Base-by-base conservation (phyloP, 305 asterid genomes). In the Fraxinus xanthoxyloides region DNA sequence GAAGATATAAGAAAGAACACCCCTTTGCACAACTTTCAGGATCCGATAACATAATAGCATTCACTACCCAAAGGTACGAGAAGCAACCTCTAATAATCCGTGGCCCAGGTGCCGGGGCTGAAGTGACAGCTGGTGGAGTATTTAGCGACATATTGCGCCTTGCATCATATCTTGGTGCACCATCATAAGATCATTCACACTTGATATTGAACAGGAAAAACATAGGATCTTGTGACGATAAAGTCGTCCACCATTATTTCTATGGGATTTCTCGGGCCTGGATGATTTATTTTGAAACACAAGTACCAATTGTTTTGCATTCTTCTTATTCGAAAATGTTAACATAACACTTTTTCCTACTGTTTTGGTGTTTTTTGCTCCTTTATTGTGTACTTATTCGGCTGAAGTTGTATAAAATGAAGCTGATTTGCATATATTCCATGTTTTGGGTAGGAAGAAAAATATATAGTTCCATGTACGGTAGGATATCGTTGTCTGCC, bases 51-150 rank as follows among this genome's bases (percentile, higher is more conserved):
- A 94, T 94, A 84, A 96, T 94, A 77, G 98, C 99, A 7, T 94
- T 96, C 92, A 90, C 98, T n/a, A 96, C 97, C 26, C 97, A 89
- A 91, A 94, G 99, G 86, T 96, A 96, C 40, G 90, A 89, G 72
- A 93, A 92, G 86, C 98, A 94, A 79, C 98, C 98, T 0, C 77
- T 94, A 76, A 94, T 96, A 8, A 91, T 96, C 48, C 99, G 98
- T 76, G 99, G 98, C 48, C 99, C 99, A 0, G 98, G 99, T 83
- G 99, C 99, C n/a, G 99, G 99, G 59, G 99, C 99, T 24, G 98
- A 91, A 90, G 99, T 96, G 59, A 96, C 98, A 0, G 98, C 99
- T 7, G 99, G 94, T 28, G 99, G 99, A 80, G 92, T 96, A 31
- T 94, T 96, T 88, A 91, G 98, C 43, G 99, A 96, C 87, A 85